Evolutionary conservation across 257 asterid genomes (phyloP), one percentile per base, ranked within the genome.

Genomic region (Solanum infundibuliforme): DNA sequence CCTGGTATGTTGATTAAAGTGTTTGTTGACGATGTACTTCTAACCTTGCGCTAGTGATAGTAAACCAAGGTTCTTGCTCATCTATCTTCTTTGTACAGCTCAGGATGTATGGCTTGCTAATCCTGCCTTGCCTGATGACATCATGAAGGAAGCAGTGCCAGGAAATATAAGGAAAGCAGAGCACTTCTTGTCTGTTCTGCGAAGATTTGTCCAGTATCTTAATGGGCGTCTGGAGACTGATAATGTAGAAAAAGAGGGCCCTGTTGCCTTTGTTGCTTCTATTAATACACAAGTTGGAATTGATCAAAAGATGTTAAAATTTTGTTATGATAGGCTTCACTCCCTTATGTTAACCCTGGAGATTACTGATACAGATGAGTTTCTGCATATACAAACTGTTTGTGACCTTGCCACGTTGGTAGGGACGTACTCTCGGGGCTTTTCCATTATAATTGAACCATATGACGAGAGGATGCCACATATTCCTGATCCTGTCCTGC

Each of bases 161-260:
- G 99, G 99, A 88, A 97, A 97, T 87, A 94, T 97, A 87, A 93
- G 99, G 92, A 95, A 98, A 52, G 99, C 99, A 29, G 99, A 97
- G 90, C 98, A 97, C 89, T 97, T 97, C 91, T 88, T 97, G 90
- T 95, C 99, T 85, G 98, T 95, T 81, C 91, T 97, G 89, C 94
- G 99, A 23, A 93, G 99, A 92, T 88, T 97, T 90, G 92, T 97
- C 81, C 99, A 96, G 91, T 96, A 97, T 89, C 89, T 97, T 86
- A 94, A 93, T 91, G 95, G 91, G 23, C 90, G 99, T 34, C 87
- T 97, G 81, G 93, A 93, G 72, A 92, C 99, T 13, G 99, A 97
- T 68, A 95, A 91, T 87, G 98, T 97, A 87, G 99, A 97, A 91
- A 97, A 97, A 88, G 99, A 95, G 94, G 99, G 98, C 7, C 98